Evolutionary conservation across 805 yeast genomes (phyloP).

Genomic region (Martiniozyma abietophila): DNA sequence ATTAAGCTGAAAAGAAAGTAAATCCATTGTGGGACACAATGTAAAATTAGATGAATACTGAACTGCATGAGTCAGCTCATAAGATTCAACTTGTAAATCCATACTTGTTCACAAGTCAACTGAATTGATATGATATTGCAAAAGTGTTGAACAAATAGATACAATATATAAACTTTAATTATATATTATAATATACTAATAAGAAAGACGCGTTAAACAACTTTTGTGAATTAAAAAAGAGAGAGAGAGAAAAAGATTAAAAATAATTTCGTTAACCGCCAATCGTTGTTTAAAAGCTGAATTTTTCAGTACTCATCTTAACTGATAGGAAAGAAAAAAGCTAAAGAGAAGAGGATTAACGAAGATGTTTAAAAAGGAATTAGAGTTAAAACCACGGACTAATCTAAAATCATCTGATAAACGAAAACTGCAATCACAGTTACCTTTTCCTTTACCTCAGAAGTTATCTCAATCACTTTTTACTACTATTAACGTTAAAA

Average conservation of each 20-base stretch:
- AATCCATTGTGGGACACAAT: conserved; percentile 30
- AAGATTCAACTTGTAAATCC: neutral
- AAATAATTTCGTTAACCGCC: no score
- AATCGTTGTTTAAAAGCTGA: no score
- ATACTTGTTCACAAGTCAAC: neutral
- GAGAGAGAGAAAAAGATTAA: no score
- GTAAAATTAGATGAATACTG: conserved; percentile 11
- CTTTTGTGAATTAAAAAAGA: no score
- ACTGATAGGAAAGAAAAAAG: no score
- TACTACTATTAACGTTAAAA: conserved; percentile 37
- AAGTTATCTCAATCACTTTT: conserved; percentile 57
- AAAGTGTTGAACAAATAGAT: no score
- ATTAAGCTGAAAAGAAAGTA: conserved; percentile 22
- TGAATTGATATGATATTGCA: neutral
- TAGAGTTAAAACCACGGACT: conserved; percentile 60
- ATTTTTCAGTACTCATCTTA: no score
- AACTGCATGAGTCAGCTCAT: conserved; percentile 6
- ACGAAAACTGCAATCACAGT: conserved; percentile 37
- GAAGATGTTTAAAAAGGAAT: conserved; percentile 52
- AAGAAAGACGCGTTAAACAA: no score
- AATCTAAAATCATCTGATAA: conserved; percentile 80
- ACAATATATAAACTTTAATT: no score
- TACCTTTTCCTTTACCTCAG: conserved; percentile 35
- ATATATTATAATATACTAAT: no score
- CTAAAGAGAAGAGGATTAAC: no score